Conservation (phyloP, 441 rosid species). For the Erodium texanum region DNA sequence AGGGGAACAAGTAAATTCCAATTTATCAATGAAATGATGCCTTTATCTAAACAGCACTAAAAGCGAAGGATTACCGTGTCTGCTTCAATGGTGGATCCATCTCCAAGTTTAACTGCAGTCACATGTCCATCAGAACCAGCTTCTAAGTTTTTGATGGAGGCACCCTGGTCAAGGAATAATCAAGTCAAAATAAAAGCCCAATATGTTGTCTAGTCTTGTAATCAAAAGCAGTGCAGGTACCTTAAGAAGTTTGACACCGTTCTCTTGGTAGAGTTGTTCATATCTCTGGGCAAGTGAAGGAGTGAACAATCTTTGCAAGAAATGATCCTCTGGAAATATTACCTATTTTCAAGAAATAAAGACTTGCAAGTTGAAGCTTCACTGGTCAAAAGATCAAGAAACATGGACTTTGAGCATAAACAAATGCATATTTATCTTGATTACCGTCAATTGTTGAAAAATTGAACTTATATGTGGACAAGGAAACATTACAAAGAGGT, state of each 20-base stretch:
- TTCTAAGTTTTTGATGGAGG: conserved; percentile 61
- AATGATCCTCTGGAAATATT: conserved; percentile 74
- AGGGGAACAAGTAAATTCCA: neutral
- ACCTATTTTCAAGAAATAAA: conserved; percentile 34
- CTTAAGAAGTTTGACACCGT: conserved; percentile 69
- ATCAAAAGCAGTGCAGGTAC: conserved; percentile 23
- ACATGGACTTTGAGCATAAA: neutral
- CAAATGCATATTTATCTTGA: neutral
- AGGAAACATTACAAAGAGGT: neutral
- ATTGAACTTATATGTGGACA: neutral
- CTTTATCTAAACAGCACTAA: conserved; percentile 5
- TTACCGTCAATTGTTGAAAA: neutral
- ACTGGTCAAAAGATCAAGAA: conserved; percentile 13
- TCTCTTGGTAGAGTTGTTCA: conserved; percentile 69
- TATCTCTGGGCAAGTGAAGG: conserved; percentile 79
- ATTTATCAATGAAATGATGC: neutral
- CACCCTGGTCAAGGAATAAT: conserved; percentile 42
- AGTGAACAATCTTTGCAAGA: conserved; percentile 78
- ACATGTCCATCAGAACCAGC: conserved; percentile 68
- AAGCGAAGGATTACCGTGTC: conserved; percentile 42
- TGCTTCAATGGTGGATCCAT: conserved; percentile 73
- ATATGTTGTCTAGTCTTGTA: neutral
- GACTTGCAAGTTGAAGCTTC: conserved; percentile 4
- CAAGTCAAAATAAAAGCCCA: conserved; percentile 10
- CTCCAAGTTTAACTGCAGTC: conserved; percentile 63